Evolutionary conservation across 2,329 filamentous ascomycete genomes (phyloP).

Genomic region (Fusarium luffae): DNA sequence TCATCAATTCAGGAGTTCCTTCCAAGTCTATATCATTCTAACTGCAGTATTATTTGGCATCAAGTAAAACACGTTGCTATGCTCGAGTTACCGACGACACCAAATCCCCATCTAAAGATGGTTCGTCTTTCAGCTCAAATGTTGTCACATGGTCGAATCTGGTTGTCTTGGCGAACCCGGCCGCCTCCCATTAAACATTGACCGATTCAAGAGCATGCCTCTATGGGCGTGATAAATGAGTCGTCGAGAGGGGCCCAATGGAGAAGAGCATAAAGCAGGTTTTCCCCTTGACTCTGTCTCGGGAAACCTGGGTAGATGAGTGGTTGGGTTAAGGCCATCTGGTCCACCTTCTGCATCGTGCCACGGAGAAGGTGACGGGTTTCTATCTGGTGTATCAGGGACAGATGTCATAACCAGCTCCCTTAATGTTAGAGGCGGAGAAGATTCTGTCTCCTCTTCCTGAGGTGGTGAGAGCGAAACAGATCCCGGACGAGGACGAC

Average conservation of each 20-base stretch:
- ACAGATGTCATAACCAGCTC: background rate
- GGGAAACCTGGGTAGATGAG: background rate
- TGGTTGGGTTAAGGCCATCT: background rate
- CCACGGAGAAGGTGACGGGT: background rate
- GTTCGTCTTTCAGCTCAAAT: background rate
- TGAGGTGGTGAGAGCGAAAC: background rate
- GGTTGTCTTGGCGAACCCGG: background rate
- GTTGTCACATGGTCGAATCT: background rate
- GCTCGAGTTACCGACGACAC: background rate
- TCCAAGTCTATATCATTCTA: background rate
- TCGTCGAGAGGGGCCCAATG: background rate
- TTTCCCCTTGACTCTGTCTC: background rate
- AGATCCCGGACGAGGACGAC: background rate
- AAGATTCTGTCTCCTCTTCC: background rate
- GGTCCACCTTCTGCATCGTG: background rate
- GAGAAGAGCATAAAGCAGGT: background rate
- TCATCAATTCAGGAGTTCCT: background rate
- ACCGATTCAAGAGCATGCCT: background rate
- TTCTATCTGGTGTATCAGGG: background rate
- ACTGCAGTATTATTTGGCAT: background rate
- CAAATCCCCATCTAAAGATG: background rate
- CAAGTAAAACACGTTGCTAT: background rate
- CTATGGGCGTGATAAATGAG: background rate
- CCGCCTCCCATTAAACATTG: background rate
- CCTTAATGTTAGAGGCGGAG: background rate